Evolutionary conservation across 148 eudicot genomes (phyloP).

Genomic region (Chenopodium suecicum): DNA sequence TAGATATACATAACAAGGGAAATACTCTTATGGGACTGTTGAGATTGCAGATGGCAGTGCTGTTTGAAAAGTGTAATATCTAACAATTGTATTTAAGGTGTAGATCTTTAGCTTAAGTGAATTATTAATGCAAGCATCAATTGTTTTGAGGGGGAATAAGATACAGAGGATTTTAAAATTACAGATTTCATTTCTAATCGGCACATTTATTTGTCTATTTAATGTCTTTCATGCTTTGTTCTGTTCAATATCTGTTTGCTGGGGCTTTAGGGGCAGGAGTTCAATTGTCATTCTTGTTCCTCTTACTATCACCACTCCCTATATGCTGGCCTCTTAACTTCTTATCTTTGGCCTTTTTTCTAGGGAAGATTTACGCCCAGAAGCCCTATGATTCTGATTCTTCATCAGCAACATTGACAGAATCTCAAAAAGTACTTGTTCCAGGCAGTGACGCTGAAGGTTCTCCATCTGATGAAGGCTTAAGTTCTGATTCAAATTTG

Average conservation of each 20-base stretch:
- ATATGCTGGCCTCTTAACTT: not conserved
- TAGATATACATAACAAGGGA: not conserved
- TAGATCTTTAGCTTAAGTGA: slow-evolving; percentile 3
- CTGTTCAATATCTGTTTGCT: not conserved
- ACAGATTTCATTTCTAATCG: not conserved
- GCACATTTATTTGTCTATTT: not conserved
- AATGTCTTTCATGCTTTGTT: not conserved
- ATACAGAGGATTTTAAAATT: not conserved
- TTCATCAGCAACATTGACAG: slow-evolving; percentile 48
- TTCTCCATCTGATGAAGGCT: slow-evolving; percentile 40
- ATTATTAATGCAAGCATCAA: not conserved
- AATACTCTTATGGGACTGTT: not conserved
- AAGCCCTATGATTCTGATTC: slow-evolving; percentile 61
- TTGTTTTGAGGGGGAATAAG: not conserved
- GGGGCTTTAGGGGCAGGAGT: not conserved
- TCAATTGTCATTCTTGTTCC: not conserved
- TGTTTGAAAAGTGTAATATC: not conserved
- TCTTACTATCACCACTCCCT: not conserved
- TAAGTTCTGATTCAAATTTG: slow-evolving; percentile 40
- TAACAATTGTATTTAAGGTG: not conserved
- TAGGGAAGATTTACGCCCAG: slow-evolving; percentile 72
- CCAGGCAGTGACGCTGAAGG: slow-evolving; percentile 62
- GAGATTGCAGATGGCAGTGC: not conserved
- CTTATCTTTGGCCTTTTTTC: slow-evolving; percentile 31
- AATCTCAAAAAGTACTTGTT: slow-evolving; percentile 75